Evolutionary conservation across 78 protist genomes (phyloP).

Genomic region (Creolimax fragrantissima): DNA sequence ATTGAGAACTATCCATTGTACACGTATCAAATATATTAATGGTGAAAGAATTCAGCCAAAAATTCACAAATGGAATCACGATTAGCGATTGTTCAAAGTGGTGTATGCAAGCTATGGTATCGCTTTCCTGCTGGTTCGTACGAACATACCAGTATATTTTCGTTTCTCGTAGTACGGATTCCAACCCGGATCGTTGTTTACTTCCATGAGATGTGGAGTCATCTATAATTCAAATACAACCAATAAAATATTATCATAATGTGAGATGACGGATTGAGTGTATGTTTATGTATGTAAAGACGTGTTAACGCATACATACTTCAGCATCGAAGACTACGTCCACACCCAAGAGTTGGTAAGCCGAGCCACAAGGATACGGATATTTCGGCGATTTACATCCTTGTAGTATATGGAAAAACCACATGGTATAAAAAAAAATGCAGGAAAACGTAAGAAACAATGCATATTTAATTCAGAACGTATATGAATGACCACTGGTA

Average conservation of each 20-base stretch:
- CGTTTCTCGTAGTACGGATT: conserved; percentile 23
- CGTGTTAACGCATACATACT: not conserved
- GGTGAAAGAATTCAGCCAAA: no score
- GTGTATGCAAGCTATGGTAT: no score
- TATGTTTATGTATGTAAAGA: no score
- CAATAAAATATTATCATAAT: no score
- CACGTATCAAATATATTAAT: no score
- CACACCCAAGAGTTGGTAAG: conserved; percentile 26
- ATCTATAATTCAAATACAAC: no score
- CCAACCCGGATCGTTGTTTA: conserved; percentile 35
- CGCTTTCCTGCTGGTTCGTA: no score
- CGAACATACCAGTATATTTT: not conserved
- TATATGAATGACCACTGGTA: not conserved
- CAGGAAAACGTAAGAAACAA: not conserved
- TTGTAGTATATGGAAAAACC: not conserved
- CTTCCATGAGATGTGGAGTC: conserved; percentile 25
- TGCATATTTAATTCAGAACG: not conserved
- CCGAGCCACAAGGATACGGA: not conserved
- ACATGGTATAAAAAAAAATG: not conserved
- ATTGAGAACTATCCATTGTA: no score
- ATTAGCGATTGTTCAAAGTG: no score
- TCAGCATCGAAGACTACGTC: conserved; percentile 4
- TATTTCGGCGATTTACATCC: conserved; percentile 10
- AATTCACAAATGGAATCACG: no score
- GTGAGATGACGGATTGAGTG: no score